Base-by-base conservation (phyloP, 352 stramenopile genomes). In the Blastocystis sp. region DNA sequence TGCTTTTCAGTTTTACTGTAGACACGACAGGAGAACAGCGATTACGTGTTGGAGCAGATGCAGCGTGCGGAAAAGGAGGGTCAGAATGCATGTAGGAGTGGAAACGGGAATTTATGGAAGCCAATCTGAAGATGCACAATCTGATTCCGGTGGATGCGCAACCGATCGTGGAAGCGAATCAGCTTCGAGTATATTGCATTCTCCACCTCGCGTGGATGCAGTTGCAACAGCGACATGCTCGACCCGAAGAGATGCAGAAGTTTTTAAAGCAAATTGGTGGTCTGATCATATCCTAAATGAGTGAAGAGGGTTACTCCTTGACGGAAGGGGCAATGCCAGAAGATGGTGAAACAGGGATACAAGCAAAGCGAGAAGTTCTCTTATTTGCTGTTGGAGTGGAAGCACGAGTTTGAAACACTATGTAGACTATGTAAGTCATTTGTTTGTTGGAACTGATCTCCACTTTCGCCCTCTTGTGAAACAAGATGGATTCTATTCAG, bases 31-130 rank as follows among this genome's bases (percentile, higher is more conserved):
- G 69, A 81, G 69, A 81, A 81, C 46, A 40, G 21, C 38, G 69
- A 81, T 18, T 81, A 49, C 53, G 69, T 81, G n/a, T n/a, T 24
- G 4, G 56, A 81, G 36, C 46, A 81, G 51, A 81, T 81, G 16
- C 69, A 46, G 16, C 29, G 27, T 18, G 69, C 48, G 24, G 27
- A 81, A 32, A 29, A 57, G 18, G 69, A 81, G 32, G 69, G 44
- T 0, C 27, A 59, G 21, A 57, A 61, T 51, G n/a, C 54, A 3
- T 38, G 69, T 81, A 40, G 11, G 21, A 18, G 32, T 29, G 18
- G 38, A 81, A 27, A n/a, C 2, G 27, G 18, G 4, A n/a, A 49
- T 16, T 81, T 14, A 63, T 27, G 46, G 2, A 32, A 81, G 69
- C 32, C 9, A 42, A 81, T 48, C 48, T 81, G 53, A 57, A 61